phyloP scores from a whole-genome alignment of 2,329 filamentous ascomycete species.

The Ophiostoma australiae region DNA sequence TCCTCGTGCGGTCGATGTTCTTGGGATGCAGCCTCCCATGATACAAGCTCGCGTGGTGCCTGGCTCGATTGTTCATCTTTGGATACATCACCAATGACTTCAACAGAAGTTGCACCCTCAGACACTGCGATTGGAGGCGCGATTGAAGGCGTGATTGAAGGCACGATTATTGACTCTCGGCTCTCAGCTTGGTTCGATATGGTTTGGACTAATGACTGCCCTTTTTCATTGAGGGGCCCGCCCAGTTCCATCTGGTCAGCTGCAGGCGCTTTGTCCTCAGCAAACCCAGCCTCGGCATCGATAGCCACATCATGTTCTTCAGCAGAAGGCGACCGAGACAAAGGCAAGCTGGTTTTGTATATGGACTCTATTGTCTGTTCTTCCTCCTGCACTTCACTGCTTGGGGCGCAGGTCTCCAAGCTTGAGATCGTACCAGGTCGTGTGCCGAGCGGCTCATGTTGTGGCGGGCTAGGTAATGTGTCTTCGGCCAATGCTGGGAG shows the following conservation, averaged over 20 bases:
- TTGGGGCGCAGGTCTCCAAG: background rate
- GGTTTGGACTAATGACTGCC: background rate
- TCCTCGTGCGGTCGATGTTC: background rate
- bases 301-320: background rate
- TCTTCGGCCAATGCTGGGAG: background rate
- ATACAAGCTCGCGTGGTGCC: background rate
- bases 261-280: background rate
- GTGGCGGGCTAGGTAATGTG: slow-evolving; percentile 7
- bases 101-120: background rate
- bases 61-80: background rate
- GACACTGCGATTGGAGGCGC: background rate
- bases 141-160: background rate
- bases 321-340: background rate
- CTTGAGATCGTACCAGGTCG: background rate
- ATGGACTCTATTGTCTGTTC: background rate
- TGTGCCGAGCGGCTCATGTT: background rate
- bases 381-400: background rate
- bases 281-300: background rate
- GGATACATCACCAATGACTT: background rate
- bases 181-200: background rate
- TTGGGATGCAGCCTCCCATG: background rate
- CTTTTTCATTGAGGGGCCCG: background rate
- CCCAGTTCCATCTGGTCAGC: background rate
- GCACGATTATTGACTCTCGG: background rate
- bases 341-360: background rate